Evolutionary conservation across 2,329 filamentous ascomycete species (phyloP), one percentile per base, ranked within the genome.

Genomic region (Ophiostoma tasmaniense): DNA sequence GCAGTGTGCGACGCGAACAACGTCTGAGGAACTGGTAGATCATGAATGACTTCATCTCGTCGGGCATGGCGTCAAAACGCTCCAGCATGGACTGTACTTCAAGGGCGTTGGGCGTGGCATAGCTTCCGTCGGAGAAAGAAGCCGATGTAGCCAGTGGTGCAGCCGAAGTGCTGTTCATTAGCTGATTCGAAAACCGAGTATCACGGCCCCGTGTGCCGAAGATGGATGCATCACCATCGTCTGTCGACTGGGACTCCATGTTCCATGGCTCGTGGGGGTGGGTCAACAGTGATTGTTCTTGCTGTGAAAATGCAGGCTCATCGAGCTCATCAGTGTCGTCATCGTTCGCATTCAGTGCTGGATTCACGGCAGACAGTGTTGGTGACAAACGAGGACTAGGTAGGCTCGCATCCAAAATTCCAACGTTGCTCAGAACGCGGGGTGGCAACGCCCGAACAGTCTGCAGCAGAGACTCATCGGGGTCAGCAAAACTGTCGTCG

Each of bases 311-410:
- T 22, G 79, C 72, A 3, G 76, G 78, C 13, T 79, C 75, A 3
- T 79, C 80, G 2, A 79, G 80, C 7, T 82, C 78, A 10, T 80
- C 80, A 2, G 79, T 79, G 13, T 79, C 79, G 1, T 84, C 83
- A 61, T 83, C 80, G 20, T 78, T 77, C 33, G 77, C 77, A 33
- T 75, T 74, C 1, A 76, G 75, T 28, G 81, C 81, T 8, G 83
- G 76, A 73, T 86, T 83, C 33, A 83, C 82, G 61, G 94, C 90
- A 74, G 91, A 92, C 70, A 96, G 86, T 6, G 94, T 96, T 3
- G 95, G 95, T 33, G 95, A 99, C 69, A 99, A 81, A 75, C 95
- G 93, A 42, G 95, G 95, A 77, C 95, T 99, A 67, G 95, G 95
- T 71, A 99, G 83, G 79, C 92, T 97, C 72, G 92, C 92, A 81